Evolutionary conservation across 2,329 filamentous ascomycete species (phyloP), one percentile per base, ranked within the genome.

Genomic region (Blastomyces emzantsi): DNA sequence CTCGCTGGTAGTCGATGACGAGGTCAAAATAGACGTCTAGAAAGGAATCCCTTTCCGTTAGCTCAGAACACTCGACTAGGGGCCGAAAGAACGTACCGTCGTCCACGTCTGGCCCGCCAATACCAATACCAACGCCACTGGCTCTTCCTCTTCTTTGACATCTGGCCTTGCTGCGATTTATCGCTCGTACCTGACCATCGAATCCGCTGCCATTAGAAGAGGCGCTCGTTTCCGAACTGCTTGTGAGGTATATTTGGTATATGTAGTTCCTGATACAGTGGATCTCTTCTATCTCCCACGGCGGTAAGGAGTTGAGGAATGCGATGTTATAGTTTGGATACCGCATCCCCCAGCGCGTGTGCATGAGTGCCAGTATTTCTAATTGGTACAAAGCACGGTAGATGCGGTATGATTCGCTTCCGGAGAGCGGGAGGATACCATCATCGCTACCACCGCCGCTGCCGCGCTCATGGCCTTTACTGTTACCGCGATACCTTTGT

Each of bases 221-320:
- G 45, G 8, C 4, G 15, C 25, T 41, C 39, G 3, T 39, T 22
- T 39, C 54, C 17, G 33, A 2, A 15, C 54, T 22, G 17, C 28
- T 36, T 3, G 19, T 39, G 28, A 47, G n/a, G 25, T 28, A 59
- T 11, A 45, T 30, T 25, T 60, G 17, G 41, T 60, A 60, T 25
- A 60, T 60, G 30, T 49, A 49, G 28, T 60, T 60, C 43, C 58
- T 47, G 15, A 60, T 9, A 33, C 41, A 47, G 43, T 49, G 58
- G 6, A 60, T 49, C 17, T 60, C 41, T 49, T 60, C 41, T 43
- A 47, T 49, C 58, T 60, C 58, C 58, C 58, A 47, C 3, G 58
- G 58, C 19, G 58, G 41, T 7, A 60, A 49, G 2, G 3, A 33
- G 25, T 60, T 33, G 22, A 60, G 58, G n/a, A 49, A 60, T 1